phyloP scores from a whole-genome alignment of 805 yeast species.

The Ogataea ramenticola region DNA sequence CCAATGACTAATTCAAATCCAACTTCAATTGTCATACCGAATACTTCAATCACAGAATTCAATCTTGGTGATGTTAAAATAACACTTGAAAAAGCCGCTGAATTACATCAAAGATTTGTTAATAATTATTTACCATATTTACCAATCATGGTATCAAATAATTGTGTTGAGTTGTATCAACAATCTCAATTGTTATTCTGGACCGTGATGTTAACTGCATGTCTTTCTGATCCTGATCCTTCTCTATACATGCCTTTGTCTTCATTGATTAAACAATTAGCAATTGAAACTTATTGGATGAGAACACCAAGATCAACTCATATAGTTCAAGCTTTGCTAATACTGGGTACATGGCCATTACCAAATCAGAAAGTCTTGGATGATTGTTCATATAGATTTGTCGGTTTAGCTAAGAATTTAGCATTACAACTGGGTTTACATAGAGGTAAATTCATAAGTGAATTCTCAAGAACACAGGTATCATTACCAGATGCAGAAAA shows the following conservation, averaged over 20 bases:
- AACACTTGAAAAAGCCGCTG: conserved; percentile 59
- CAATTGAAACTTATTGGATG: conserved; percentile 89
- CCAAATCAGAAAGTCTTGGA: conserved; percentile 90
- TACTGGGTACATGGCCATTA: conserved; percentile 85
- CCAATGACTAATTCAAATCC: conserved; percentile 2
- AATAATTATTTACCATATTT: conserved; percentile 62
- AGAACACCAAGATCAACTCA: conserved; percentile 91
- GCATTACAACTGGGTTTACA: conserved; percentile 86
- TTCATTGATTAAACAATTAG: conserved; percentile 73
- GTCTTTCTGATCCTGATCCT: conserved; percentile 83
- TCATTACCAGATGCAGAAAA: conserved; percentile 83
- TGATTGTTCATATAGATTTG: conserved; percentile 84
- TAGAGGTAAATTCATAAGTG: conserved; percentile 85
- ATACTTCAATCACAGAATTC: conserved; percentile 47
- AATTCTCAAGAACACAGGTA: conserved; percentile 85
- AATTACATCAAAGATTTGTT: conserved; percentile 65
- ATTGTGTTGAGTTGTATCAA: conserved; percentile 69
- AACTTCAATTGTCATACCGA: conserved; percentile 12
- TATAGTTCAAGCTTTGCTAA: conserved; percentile 81
- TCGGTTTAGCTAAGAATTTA: conserved; percentile 77
- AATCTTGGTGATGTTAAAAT: conserved; percentile 69
- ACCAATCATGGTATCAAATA: conserved; percentile 67
- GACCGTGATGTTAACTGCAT: conserved; percentile 84
- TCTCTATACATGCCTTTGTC: conserved; percentile 68
- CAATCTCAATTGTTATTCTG: conserved; percentile 84